Evolutionary conservation across 2,329 filamentous ascomycete species (phyloP), one percentile per base, ranked within the genome.

Genomic region (Hypoxylon sp.): DNA sequence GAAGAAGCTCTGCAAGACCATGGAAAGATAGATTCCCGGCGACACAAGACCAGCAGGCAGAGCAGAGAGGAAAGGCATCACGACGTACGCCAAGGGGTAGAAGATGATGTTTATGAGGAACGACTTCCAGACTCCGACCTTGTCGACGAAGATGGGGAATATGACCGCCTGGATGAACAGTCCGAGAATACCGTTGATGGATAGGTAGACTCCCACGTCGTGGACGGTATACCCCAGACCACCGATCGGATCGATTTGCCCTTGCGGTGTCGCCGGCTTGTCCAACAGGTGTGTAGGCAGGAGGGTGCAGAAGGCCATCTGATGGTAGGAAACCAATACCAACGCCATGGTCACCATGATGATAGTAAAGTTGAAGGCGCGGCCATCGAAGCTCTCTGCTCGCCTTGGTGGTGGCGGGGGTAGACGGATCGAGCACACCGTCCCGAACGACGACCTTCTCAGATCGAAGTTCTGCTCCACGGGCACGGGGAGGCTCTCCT

Each of bases 101-200:
- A 87, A 72, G 7, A 86, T 63, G 0, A 87, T 84, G 59, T 87
- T 86, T 25, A 83, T 56, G 27, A 88, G 71, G 63, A 90, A 87
- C 0, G 87, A 78, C 38, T 75, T 78, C 85, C 86, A 90, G 1
- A 90, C 78, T 1, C 87, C 87, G 9, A 90, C 73, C 57, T 75
- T 79, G 44, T 81, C 77, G 2, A 87, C 83, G 54, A 87, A 74
- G 11, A 83, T 61, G 3, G 87, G 87, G 63, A 90, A 90, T 20
- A 92, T 74, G 34, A 90, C 69, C 1, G 80, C 88, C 70, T 92
- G 89, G 32, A 91, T 85, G 60, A 88, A 76, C 1, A 92, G 78
- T 0, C 88, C 88, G 47, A 91, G 84, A 55, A 88, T 71, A 2
- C 87, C 89, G 60, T 90, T 88, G 41, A 88, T 71, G 2, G 84